Base-by-base conservation (phyloP, 164 flowering plant species). In the Saururus chinensis region DNA sequence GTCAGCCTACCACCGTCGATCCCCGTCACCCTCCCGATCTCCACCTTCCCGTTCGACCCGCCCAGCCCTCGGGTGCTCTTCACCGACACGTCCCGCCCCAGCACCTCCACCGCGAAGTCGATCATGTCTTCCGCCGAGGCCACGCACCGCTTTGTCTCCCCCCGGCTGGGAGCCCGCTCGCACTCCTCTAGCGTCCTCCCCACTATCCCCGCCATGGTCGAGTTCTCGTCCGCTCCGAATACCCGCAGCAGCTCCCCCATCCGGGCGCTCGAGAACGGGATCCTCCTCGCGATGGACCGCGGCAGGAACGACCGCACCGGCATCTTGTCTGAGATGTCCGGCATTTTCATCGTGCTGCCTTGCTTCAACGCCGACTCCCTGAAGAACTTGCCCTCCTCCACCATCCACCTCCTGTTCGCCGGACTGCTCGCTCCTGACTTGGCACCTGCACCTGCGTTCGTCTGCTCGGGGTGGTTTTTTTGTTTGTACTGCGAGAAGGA, bases 291-390 rank as follows among this genome's bases (percentile, higher is more conserved):
- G 23, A 92, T 71, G 3, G 68, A 19, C 17, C 88, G 81, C 57
- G 98, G 98, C 61, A 92, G 73, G 71, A 92, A 92, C 45, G 98
- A 79, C 77, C 98, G 73, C 64, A 57, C 23, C 0, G 98, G 98
- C 98, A 92, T 86, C 60, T 77, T 86, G 64, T 91, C 98, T 7
- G 52, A 41, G 7, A 88, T 84, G 63, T 91, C 92, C 17, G 98
- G 98, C 93, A 91, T 86, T n/a, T 67, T 76, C 81, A 86, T 82
- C 1, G 79, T 74, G 37, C 66, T 84, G n/a, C 95, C 96, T n/a
- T 69, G 51, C 59, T 77, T 84, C 68, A 91, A 65, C 81, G 71
- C 68, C 25, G 83, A 69, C 64, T 92, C 92, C 57, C 96, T 69
- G 66, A 92, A 92, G 76, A 92, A 92, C 59, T 79, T 92, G 17